Conservation (phyloP, 192 early-diverging fungal genomes). For the Chytriomyces sp. region DNA sequence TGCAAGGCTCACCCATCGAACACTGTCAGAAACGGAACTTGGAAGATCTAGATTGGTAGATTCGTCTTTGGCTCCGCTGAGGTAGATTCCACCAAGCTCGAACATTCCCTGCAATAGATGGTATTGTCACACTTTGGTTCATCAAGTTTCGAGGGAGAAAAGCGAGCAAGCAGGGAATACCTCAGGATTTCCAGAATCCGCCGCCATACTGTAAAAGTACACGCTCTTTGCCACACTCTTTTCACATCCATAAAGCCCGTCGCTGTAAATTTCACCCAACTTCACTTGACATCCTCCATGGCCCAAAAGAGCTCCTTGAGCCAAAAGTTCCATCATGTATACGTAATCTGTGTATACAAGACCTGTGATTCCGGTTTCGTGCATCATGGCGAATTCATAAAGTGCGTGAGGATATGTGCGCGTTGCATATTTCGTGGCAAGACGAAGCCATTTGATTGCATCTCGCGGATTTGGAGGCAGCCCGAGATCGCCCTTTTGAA, state of each 20-base stretch:
- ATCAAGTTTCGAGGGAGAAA: not conserved
- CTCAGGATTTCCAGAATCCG: slow-evolving; percentile 72
- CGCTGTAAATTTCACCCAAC: slow-evolving; percentile 81
- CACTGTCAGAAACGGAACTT: slow-evolving; percentile 73
- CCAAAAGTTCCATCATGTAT: slow-evolving; percentile 75
- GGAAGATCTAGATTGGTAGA: slow-evolving; percentile 48
- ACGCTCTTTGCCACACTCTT: slow-evolving; percentile 71
- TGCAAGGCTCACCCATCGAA: slow-evolving; percentile 81
- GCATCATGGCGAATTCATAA: slow-evolving; percentile 78
- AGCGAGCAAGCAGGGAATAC: slow-evolving; percentile 21
- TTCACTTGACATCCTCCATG: slow-evolving; percentile 75
- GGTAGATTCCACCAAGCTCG: slow-evolving; percentile 84
- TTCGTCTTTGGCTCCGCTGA: slow-evolving; percentile 72
- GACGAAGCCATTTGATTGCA: slow-evolving; percentile 82
- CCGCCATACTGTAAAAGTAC: slow-evolving; percentile 80
- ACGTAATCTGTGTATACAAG: slow-evolving; percentile 77
- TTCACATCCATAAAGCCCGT: slow-evolving; percentile 70
- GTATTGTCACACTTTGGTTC: not conserved
- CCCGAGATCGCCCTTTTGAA: slow-evolving; percentile 74
- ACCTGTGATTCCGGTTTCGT: slow-evolving; percentile 71
- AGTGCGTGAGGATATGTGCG: slow-evolving; percentile 74
- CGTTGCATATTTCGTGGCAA: slow-evolving; percentile 74
- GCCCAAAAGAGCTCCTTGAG: slow-evolving; percentile 75
- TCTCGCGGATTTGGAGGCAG: slow-evolving; percentile 73
- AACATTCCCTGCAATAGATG: slow-evolving; percentile 73